phyloP scores from a whole-genome alignment of 73 alveolate genomes.

The Tetrahymena malaccensis region DNA sequence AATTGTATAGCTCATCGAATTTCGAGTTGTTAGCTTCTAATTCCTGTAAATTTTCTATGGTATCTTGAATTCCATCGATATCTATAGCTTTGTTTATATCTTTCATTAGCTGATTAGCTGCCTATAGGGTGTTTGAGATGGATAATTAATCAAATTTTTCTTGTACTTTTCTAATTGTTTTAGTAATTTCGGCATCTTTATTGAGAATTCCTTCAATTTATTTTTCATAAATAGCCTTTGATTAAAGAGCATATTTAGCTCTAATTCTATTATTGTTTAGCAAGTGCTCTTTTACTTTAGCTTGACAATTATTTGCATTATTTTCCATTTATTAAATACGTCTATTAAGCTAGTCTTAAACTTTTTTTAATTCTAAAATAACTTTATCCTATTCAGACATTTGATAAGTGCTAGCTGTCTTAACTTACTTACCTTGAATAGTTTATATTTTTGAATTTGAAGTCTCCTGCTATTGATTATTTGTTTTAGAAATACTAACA shows the following conservation, averaged over 20 bases:
- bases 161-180: not conserved
- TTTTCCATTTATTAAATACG: not conserved
- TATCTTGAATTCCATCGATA: not conserved
- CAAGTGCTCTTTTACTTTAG: not conserved
- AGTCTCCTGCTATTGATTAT: not conserved
- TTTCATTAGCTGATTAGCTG: not conserved
- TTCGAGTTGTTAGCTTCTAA: not conserved
- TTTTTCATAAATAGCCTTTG: not conserved
- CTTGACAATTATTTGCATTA: not conserved
- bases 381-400: not conserved
- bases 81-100: not conserved
- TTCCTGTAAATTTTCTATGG: not conserved
- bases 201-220: not conserved
- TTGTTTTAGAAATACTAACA: too few relatives aligned
- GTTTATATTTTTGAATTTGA: not conserved
- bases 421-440: not conserved
- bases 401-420: not conserved
- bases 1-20: not conserved
- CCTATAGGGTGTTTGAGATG: not conserved
- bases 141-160: not conserved
- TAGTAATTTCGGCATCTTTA: not conserved
- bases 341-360: not conserved
- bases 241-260: not conserved
- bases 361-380: not conserved
- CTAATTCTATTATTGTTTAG: not conserved